Evolutionary conservation across 2,329 filamentous ascomycete genomes (phyloP).

Genomic region (Coniochaeta hoffmannii): DNA sequence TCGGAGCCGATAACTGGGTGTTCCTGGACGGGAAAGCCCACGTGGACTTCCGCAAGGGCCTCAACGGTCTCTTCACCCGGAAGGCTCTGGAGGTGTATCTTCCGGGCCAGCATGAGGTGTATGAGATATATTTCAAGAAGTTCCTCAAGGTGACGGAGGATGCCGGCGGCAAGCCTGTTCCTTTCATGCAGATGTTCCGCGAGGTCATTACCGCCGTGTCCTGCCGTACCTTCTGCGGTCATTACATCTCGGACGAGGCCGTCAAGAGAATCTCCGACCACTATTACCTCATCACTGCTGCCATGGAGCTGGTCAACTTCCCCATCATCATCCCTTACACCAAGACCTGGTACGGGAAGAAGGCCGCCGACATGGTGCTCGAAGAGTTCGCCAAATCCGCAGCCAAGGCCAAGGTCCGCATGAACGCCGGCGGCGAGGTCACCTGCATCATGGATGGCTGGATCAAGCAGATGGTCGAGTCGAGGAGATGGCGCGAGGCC

Average conservation of each 20-base stretch:
- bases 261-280: constrained; percentile 94
- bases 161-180: constrained; percentile 63
- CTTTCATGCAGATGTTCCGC: constrained; percentile 89
- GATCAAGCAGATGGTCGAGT: constrained; percentile 83
- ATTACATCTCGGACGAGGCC: constrained; percentile 85
- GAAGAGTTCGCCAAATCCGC: constrained; percentile 85
- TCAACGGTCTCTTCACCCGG: constrained; percentile 91
- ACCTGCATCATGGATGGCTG: constrained; percentile 95
- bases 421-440: constrained; percentile 79
- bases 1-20: constrained; percentile 90
- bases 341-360: constrained; percentile 96
- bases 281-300: constrained; percentile 93
- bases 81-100: constrained; percentile 82
- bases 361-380: constrained; percentile 86
- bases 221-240: constrained; percentile 92
- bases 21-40: constrained; percentile 94
- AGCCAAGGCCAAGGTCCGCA: constrained; percentile 85
- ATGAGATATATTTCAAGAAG: constrained; percentile 74
- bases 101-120: constrained; percentile 86
- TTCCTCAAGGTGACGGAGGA: constrained; percentile 72
- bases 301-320: constrained; percentile 96
- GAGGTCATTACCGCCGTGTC: constrained; percentile 93
- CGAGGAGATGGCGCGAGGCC: constrained; percentile 72
- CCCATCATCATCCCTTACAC: constrained; percentile 93
- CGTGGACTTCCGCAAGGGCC: constrained; percentile 93